Conservation (phyloP, 2,329 filamentous ascomycete species). For the Phialophora verrucosa region DNA sequence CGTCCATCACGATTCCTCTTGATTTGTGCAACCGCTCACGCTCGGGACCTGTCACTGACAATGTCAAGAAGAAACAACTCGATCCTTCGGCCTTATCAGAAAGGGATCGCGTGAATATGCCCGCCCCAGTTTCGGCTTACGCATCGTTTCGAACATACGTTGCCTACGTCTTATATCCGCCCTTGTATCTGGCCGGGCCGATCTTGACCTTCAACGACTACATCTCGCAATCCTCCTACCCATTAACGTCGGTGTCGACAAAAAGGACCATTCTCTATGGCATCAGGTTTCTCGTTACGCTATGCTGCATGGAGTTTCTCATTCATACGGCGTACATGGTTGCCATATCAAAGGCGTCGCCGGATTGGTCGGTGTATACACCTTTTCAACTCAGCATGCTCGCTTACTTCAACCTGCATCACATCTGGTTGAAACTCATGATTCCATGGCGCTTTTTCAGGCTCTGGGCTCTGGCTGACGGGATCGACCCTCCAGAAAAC, state of each 20-base stretch:
- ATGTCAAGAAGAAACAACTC: constrained; percentile 92
- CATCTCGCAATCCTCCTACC: constrained; percentile 81
- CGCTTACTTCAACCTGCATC: constrained; percentile 92
- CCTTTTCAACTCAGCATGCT: constrained; percentile 87
- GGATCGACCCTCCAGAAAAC: constrained; percentile 94
- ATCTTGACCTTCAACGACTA: constrained; percentile 99
- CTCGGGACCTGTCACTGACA: constrained; percentile 59
- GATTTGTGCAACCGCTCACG: constrained; percentile 13
- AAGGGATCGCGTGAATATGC: constrained; percentile 78
- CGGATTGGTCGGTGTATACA: constrained; percentile 82
- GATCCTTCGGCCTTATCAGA: constrained; percentile 87
- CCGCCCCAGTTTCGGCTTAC: constrained; percentile 73
- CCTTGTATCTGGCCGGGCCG: constrained; percentile 88
- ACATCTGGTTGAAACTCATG: constrained; percentile 97
- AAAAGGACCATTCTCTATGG: constrained; percentile 79
- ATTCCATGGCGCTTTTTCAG: constrained; percentile 98
- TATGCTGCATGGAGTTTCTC: constrained; percentile 88
- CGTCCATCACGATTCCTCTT: constrained; percentile 33
- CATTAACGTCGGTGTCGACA: constrained; percentile 70
- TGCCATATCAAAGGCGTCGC: constrained; percentile 81
- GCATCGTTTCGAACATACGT: constrained; percentile 82
- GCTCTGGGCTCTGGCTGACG: constrained; percentile 90
- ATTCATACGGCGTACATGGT: constrained; percentile 93
- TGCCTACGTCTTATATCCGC: constrained; percentile 87
- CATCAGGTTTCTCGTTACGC: constrained; percentile 76